Evolutionary conservation across 768 basidiomycete species (phyloP).

Genomic region (Nidularia sp.): DNA sequence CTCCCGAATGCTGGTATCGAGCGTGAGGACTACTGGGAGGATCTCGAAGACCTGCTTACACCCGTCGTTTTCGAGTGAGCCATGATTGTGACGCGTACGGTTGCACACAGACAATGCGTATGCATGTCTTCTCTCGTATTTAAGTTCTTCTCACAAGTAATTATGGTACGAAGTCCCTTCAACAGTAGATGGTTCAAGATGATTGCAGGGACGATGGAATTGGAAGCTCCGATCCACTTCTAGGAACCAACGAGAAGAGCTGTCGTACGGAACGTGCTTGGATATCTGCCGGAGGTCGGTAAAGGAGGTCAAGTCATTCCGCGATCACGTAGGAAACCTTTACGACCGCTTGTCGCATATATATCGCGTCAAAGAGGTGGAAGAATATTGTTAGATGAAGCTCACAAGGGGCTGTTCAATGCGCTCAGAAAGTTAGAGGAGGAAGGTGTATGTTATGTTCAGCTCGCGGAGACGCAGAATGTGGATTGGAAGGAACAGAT

Average conservation of each 20-base stretch:
- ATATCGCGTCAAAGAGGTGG: constrained; percentile 1
- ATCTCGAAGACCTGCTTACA: neutral
- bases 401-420: constrained; percentile 15
- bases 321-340: neutral
- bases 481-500: constrained; percentile 13
- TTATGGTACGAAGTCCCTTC: neutral
- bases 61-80: neutral
- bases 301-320: neutral
- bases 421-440: constrained; percentile 14
- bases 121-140: neutral
- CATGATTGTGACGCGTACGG: neutral
- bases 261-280: neutral
- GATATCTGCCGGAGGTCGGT: neutral
- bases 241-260: neutral
- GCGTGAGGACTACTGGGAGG: neutral
- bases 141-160: neutral
- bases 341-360: neutral
- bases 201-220: neutral
- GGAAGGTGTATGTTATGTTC: constrained; percentile 15
- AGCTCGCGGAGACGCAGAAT: constrained; percentile 15
- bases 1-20: neutral
- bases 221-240: neutral
- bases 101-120: neutral
- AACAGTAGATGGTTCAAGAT: neutral
- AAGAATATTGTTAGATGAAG: constrained; percentile 12